phyloP scores from a whole-genome alignment of 1,284 basidiomycete species.

The Pholiota adiposa region DNA sequence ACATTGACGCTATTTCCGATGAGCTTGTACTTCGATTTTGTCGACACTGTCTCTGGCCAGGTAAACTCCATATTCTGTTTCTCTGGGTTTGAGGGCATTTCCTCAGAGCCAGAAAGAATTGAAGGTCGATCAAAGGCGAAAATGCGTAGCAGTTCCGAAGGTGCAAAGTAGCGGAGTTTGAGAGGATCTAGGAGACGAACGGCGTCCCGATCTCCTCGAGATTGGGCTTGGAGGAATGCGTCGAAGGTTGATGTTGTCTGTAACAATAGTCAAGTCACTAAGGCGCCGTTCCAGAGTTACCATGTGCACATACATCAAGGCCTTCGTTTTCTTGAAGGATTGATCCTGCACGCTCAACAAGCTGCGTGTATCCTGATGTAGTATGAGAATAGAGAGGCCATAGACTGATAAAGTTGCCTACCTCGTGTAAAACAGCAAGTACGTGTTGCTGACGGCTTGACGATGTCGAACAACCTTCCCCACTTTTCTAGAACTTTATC shows the following conservation, averaged over 20 bases:
- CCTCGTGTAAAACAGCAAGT: conserved; percentile 82
- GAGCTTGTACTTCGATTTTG: conserved; percentile 70
- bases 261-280: background rate
- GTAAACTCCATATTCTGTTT: conserved; percentile 36
- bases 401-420: conserved; percentile 27
- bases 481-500: conserved; percentile 72
- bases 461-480: conserved; percentile 79
- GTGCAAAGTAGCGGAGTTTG: conserved; percentile 71
- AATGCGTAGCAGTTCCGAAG: conserved; percentile 68
- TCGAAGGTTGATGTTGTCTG: conserved; percentile 70
- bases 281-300: background rate
- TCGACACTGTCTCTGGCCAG: conserved; percentile 65
- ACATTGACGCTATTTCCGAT: conserved; percentile 85
- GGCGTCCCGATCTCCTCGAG: conserved; percentile 42
- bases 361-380: conserved; percentile 66
- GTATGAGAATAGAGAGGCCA: background rate
- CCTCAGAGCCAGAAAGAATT: conserved; percentile 13
- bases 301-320: conserved; percentile 53
- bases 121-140: conserved; percentile 56
- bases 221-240: conserved; percentile 53
- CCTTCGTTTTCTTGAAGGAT: conserved; percentile 71
- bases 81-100: background rate
- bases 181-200: conserved; percentile 61
- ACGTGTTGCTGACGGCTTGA: conserved; percentile 60
- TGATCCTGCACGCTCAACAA: conserved; percentile 77